Percentiles rank a stretch among this genome's conserved stretches.
These are phyloP conservation scores for Hyaloscypha finlandica DNA, from an alignment of 495 filamentous ascomycete genomes.

Conservation along the genomic window DNA sequence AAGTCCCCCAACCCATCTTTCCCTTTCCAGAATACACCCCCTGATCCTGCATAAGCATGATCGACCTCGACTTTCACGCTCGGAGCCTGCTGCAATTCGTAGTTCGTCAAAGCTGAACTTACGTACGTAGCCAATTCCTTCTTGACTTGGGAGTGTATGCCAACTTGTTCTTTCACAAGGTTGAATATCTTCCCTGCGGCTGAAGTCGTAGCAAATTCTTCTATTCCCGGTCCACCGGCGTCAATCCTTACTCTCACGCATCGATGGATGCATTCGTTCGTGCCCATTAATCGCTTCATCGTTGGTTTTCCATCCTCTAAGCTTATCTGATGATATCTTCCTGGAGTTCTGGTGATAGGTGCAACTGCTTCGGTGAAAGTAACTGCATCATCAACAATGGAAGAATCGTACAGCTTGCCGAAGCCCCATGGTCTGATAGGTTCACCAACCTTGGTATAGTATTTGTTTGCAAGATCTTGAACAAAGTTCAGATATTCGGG, in stretches of 20 bases:
- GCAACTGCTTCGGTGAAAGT: neutral
- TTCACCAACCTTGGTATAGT: slow-evolving; percentile 10
- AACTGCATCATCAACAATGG: neutral
- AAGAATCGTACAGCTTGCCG: slow-evolving; percentile 25
- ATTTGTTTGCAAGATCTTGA: slow-evolving; percentile 39
- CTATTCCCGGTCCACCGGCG: slow-evolving; percentile 52
- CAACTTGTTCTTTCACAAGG: neutral
- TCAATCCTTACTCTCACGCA: slow-evolving; percentile 58
- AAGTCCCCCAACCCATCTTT: slow-evolving; percentile 23
- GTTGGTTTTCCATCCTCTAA: slow-evolving; percentile 10
- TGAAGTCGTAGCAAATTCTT: slow-evolving; percentile 41
- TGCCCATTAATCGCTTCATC: slow-evolving; percentile 6
- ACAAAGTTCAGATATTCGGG: slow-evolving; percentile 31
- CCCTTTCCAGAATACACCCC: slow-evolving; percentile 21
- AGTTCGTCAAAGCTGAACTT: slow-evolving; percentile 13
- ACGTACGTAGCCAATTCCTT: slow-evolving; percentile 3
- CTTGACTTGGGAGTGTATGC: neutral
- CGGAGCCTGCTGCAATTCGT: slow-evolving; percentile 10
- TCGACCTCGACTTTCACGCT: slow-evolving; percentile 16
- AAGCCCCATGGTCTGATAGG: slow-evolving; percentile 23
- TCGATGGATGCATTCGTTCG: slow-evolving; percentile 62
- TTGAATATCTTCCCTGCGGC: slow-evolving; percentile 8
- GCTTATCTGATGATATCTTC: slow-evolving; percentile 16
- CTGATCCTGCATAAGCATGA: slow-evolving; percentile 5
- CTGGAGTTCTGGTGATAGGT: slow-evolving; percentile 27